Conservation (phyloP, 2,329 filamentous ascomycete genomes). For the Aspergillus ochraceus region DNA sequence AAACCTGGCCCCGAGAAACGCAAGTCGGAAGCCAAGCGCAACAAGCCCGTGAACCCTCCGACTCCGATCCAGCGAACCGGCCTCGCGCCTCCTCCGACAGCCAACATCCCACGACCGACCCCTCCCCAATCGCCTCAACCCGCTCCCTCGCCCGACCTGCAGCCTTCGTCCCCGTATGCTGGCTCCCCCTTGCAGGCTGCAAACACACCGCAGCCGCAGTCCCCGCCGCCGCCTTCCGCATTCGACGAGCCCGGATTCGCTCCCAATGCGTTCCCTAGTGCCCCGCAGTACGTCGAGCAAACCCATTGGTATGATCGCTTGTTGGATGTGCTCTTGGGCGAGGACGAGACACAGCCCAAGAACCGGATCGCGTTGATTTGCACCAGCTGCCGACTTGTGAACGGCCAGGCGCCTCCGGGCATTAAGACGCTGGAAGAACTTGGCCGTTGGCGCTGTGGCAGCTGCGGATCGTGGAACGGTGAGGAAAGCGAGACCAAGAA, state of each 20-base stretch:
- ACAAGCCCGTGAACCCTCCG: conserved; percentile 18
- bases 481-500: conserved; percentile 73
- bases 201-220: conserved; percentile 17
- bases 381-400: conserved; percentile 77
- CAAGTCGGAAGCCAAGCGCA: conserved; percentile 22
- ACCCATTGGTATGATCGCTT: conserved; percentile 93
- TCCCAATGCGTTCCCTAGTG: conserved; percentile 47
- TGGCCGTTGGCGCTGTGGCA: conserved; percentile 83
- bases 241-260: conserved; percentile 47
- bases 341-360: conserved; percentile 89
- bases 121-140: conserved; percentile 9
- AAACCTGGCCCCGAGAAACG: conserved; percentile 25
- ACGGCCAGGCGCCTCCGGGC: conserved; percentile 92
- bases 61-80: conserved; percentile 49
- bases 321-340: conserved; percentile 85
- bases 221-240: conserved; percentile 14
- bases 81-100: conserved; percentile 62
- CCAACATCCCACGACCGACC: conserved; percentile 55
- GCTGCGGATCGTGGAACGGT: conserved; percentile 81
- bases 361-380: conserved; percentile 91
- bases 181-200: conserved; percentile 23
- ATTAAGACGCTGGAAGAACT: conserved; percentile 74
- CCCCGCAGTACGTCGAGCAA: conserved; percentile 37
- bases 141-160: conserved; percentile 23
- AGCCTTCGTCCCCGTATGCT: conserved; percentile 16